These are phyloP conservation scores for Hymenochaete sp. DNA, from an alignment of 1,284 basidiomycete species.

Conservation along the genomic window DNA sequence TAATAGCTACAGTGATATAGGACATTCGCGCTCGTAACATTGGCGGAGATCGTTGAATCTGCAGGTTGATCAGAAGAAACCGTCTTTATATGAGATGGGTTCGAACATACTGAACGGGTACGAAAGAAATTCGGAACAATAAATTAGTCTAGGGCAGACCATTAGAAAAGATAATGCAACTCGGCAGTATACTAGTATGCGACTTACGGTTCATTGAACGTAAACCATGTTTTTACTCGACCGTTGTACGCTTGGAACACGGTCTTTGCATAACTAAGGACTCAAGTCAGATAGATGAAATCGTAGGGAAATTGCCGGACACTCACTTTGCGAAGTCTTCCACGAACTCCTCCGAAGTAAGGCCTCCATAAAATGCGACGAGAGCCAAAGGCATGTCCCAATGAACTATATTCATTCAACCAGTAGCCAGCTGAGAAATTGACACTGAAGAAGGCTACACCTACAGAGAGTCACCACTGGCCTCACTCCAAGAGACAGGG, in stretches of 20 bases:
- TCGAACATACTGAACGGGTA: slow-evolving; percentile 41
- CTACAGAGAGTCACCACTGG: slow-evolving; percentile 40
- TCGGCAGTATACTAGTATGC: no score
- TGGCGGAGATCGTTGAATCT: slow-evolving; percentile 34
- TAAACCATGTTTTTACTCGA: slow-evolving; percentile 41
- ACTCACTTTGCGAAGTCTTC: slow-evolving; percentile 39
- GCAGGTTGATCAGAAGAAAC: background rate
- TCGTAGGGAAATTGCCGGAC: background rate
- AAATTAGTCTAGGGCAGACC: no score
- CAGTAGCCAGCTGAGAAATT: background rate
- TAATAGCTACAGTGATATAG: slow-evolving; percentile 37
- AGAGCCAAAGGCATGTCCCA: slow-evolving; percentile 41
- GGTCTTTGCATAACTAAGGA: slow-evolving; percentile 35
- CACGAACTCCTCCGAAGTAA: slow-evolving; percentile 35
- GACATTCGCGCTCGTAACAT: slow-evolving; percentile 33
- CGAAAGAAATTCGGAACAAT: slow-evolving; percentile 30
- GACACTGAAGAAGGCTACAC: slow-evolving; percentile 13
- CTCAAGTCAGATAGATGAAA: background rate
- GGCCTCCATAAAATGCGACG: slow-evolving; percentile 39
- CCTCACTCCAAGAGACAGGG: slow-evolving; percentile 33
- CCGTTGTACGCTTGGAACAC: slow-evolving; percentile 41
- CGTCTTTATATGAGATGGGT: slow-evolving; percentile 7
- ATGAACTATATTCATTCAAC: slow-evolving; percentile 28
- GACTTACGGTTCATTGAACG: slow-evolving; percentile 43
- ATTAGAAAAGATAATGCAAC: no score